Base-by-base conservation (phyloP, 192 early-diverging fungal species). In the Polychytrium aggregatum region DNA sequence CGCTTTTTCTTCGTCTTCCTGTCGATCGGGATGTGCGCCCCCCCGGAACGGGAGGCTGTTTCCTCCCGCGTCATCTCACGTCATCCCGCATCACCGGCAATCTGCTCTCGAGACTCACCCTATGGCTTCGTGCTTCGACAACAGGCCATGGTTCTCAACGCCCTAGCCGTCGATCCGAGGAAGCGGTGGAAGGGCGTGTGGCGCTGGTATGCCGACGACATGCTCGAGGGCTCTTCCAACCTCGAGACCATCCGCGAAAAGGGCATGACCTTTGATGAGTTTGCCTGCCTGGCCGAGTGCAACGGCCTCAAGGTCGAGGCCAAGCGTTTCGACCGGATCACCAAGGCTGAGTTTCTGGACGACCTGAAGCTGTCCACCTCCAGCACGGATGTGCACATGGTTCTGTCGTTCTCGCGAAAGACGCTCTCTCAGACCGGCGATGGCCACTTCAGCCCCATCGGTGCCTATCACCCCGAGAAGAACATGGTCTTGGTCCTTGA, bases 91-190 rank as follows among this genome's bases (percentile, higher is more conserved):
- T n/a, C n/a, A n/a, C n/a, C n/a, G n/a, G n/a, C n/a, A n/a, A n/a
- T n/a, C n/a, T n/a, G n/a, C n/a, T n/a, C n/a, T n/a, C n/a, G n/a
- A n/a, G n/a, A n/a, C n/a, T n/a, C n/a, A n/a, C n/a, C n/a, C n/a
- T n/a, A n/a, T n/a, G n/a, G n/a, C n/a, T n/a, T n/a, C n/a, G n/a
- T n/a, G n/a, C 20, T 17, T 3, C 1, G 17, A 27, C 24, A 49
- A 50, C n/a, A n/a, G n/a, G 84, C 88, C 41, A 93, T 93, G 82
- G 90, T 96, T 1, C 69, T 96, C 9, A 96, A 96, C 55, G 87
- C 92, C 4, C 70, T 96, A 28, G 83, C 87, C 48, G 87, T 96
- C 10, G 89, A 93, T 57, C 90, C 90, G 1, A 71, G 82, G 16
- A 67, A 79, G 34, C 68, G 71, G 14, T 96, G 92, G 92, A 93